These are phyloP conservation scores for Pseudogymnoascus sp. DNA, from an alignment of 2,329 filamentous ascomycete genomes.

Conservation along the genomic window DNA sequence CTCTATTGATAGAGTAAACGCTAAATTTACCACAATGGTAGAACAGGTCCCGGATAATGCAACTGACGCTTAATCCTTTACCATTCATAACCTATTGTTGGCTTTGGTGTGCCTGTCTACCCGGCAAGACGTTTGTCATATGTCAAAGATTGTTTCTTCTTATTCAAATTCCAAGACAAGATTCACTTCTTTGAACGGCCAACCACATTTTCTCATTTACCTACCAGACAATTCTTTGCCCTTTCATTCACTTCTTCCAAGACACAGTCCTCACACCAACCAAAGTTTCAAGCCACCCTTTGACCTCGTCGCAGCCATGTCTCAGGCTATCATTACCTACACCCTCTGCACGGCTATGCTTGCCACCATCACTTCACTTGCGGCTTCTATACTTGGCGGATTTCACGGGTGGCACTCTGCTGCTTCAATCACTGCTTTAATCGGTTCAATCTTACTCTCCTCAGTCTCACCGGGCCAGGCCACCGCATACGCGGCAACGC, in stretches of 20 bases:
- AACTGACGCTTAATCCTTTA: background rate
- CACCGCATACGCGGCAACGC: background rate
- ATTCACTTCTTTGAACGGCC: background rate
- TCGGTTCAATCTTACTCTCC: background rate
- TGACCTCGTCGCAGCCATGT: background rate
- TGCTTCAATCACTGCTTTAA: background rate
- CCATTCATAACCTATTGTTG: background rate
- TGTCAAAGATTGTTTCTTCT: background rate
- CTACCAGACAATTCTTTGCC: background rate
- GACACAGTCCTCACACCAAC: background rate
- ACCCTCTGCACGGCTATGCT: background rate
- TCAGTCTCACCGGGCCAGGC: background rate
- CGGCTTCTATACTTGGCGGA: background rate
- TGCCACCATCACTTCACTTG: background rate
- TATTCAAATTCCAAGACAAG: background rate
- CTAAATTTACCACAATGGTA: conserved; percentile 1
- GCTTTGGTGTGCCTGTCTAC: background rate
- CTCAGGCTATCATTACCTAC: background rate
- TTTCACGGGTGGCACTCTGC: background rate
- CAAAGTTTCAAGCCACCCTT: background rate
- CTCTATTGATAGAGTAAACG: background rate
- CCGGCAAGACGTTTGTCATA: background rate
- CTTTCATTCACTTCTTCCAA: background rate
- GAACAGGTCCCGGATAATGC: background rate
- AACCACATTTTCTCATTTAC: background rate